phyloP scores from a whole-genome alignment of 176 grass and related monocot genomes.

The Phyllostachys edulis region DNA sequence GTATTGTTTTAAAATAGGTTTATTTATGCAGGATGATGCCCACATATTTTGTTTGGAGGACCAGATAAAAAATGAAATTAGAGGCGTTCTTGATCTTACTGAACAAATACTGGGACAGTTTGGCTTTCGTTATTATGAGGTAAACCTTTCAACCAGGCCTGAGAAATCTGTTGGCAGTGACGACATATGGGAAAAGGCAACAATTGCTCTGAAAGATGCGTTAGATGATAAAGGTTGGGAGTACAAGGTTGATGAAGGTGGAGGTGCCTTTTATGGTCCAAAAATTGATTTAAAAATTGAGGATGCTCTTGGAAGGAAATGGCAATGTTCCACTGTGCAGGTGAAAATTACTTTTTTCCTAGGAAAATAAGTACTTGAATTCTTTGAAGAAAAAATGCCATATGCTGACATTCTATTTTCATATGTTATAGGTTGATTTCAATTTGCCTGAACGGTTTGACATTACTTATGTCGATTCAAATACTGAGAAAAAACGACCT shows the following conservation, averaged over 20 bases:
- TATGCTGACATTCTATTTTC: neutral
- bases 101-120: slow-evolving; percentile 91
- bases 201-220: slow-evolving; percentile 66
- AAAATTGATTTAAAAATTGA: slow-evolving; percentile 99
- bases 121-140: slow-evolving; percentile 76
- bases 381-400: neutral
- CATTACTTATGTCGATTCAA: slow-evolving; percentile 84
- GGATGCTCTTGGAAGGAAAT: slow-evolving; percentile 95
- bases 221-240: slow-evolving; percentile 88
- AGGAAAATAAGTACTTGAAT: neutral
- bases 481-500: slow-evolving; percentile 72
- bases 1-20: slow-evolving; percentile 1
- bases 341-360: slow-evolving; percentile 40
- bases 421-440: slow-evolving; percentile 75
- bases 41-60: slow-evolving; percentile 95
- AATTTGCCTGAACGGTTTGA: slow-evolving; percentile 89
- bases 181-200: slow-evolving; percentile 93
- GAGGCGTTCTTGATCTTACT: slow-evolving; percentile 82
- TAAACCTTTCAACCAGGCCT: slow-evolving; percentile 90
- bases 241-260: slow-evolving; percentile 93
- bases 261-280: slow-evolving; percentile 93
- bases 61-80: slow-evolving; percentile 89
- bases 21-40: slow-evolving; percentile 83
- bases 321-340: slow-evolving; percentile 96
- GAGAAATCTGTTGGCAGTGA: slow-evolving; percentile 88